Evolutionary conservation across 805 yeast genomes (phyloP).

Genomic region (Starmera dryadoides): DNA sequence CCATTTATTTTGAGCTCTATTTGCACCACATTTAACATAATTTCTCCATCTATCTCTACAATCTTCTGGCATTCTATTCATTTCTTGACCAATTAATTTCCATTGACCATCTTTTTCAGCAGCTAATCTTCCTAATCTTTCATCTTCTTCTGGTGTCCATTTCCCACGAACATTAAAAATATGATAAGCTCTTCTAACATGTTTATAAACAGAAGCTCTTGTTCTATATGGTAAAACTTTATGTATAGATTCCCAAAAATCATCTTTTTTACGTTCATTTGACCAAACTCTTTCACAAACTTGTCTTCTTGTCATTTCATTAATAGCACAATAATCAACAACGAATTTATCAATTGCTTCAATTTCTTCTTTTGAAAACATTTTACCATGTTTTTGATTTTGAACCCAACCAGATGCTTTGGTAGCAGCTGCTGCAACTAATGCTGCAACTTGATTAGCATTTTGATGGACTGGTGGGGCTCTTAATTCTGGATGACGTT

Average conservation of each 20-base stretch:
- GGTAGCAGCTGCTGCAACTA: conserved; percentile 35
- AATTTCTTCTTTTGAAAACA: conserved; percentile 59
- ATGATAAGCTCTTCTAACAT: conserved; percentile 85
- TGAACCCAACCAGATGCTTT: conserved; percentile 30
- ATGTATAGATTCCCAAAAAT: conserved; percentile 81
- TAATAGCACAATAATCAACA: conserved; percentile 55
- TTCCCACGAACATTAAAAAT: conserved; percentile 82
- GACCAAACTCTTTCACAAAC: conserved; percentile 86
- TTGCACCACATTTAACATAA: conserved; percentile 84
- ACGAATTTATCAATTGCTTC: conserved; percentile 69
- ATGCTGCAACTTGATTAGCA: conserved; percentile 28
- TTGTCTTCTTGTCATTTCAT: conserved; percentile 55
- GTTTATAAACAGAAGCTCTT: conserved; percentile 86
- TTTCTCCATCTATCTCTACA: conserved; percentile 96
- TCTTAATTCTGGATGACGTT: background rate
- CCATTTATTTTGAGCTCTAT: conserved; percentile 78
- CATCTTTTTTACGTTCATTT: conserved; percentile 76
- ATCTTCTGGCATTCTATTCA: conserved; percentile 96
- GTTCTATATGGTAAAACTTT: conserved; percentile 79
- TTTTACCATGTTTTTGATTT: conserved; percentile 15
- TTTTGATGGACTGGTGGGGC: background rate
- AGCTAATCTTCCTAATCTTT: conserved; percentile 53
- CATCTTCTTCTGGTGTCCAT: conserved; percentile 85
- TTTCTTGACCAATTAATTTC: conserved; percentile 71
- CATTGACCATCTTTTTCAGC: conserved; percentile 73